phyloP scores from a whole-genome alignment of 2,329 filamentous ascomycete genomes.

The Cytospora mali region DNA sequence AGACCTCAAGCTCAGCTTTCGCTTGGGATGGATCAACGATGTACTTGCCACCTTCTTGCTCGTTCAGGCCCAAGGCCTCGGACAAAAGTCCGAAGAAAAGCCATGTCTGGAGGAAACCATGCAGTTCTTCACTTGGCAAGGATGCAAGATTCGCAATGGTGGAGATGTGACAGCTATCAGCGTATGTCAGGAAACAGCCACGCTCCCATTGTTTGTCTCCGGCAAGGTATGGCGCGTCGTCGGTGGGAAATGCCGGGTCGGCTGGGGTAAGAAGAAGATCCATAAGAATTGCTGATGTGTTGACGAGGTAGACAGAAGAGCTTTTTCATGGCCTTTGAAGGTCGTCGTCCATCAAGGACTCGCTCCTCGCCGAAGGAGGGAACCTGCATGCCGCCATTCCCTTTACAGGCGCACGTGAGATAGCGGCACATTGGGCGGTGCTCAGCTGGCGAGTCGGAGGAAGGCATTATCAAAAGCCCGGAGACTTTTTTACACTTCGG shows the following conservation, averaged over 20 bases:
- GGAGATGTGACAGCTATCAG: constrained; percentile 28
- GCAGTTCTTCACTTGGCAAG: constrained; percentile 31
- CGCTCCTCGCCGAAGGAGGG: background rate
- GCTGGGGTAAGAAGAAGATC: constrained; percentile 31
- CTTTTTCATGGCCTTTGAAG: background rate
- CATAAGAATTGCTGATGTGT: constrained; percentile 26
- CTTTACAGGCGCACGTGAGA: background rate
- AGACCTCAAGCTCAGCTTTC: constrained; percentile 26
- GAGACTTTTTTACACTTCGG: background rate
- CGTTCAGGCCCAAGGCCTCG: constrained; percentile 37
- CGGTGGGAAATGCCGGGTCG: constrained; percentile 26
- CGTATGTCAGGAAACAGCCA: constrained; percentile 34
- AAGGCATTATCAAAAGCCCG: background rate
- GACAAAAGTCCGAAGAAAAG: constrained; percentile 38
- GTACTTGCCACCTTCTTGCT: constrained; percentile 25
- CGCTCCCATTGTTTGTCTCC: constrained; percentile 34
- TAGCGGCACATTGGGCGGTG: background rate
- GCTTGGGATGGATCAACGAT: constrained; percentile 12
- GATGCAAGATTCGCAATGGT: constrained; percentile 30
- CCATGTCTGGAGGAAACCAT: constrained; percentile 39
- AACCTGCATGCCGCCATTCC: background rate
- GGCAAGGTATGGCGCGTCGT: constrained; percentile 5
- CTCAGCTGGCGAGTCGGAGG: background rate
- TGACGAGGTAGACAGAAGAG: background rate
- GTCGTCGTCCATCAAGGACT: background rate